Percentiles rank a stretch among this genome's conserved stretches.
Evolutionary conservation across 768 basidiomycete genomes (phyloP).

Genomic region (Harrya chromipes): DNA sequence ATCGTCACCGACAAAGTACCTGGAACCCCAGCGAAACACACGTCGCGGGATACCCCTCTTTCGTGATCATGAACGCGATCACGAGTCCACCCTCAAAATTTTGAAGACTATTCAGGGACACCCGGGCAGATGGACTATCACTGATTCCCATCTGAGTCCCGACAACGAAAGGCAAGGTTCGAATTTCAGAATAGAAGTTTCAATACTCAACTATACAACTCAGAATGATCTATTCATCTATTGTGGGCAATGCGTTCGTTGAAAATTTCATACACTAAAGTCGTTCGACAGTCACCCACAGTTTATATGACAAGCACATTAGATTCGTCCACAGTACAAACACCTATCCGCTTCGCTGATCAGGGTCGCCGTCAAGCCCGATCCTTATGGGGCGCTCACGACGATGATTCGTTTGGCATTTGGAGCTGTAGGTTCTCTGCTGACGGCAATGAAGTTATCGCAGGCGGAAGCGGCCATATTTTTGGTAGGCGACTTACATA

Average conservation of each 20-base stretch:
- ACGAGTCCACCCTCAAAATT: conserved; percentile 47
- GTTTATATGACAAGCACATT: conserved; percentile 73
- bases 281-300: conserved; percentile 54
- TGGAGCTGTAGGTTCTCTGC: conserved; percentile 97
- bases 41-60: conserved; percentile 16
- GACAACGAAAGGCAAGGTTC: conserved; percentile 73
- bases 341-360: conserved; percentile 59
- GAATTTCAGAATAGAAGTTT: conserved; percentile 47
- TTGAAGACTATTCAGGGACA: conserved; percentile 71
- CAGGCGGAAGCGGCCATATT: conserved; percentile 82
- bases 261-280: not conserved
- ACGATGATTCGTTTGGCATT: conserved; percentile 61
- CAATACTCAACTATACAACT: conserved; percentile 3
- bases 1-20: conserved; percentile 38
- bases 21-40: conserved; percentile 10
- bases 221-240: conserved; percentile 92
- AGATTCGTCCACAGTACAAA: conserved; percentile 58
- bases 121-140: conserved; percentile 88
- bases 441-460: conserved; percentile 93
- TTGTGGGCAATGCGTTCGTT: conserved; percentile 41
- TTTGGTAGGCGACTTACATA: conserved; percentile 47
- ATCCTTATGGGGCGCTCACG: conserved; percentile 31
- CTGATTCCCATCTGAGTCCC: conserved; percentile 87
- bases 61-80: conserved; percentile 36
- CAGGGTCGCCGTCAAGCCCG: conserved; percentile 36